A percentile compares a stretch with the other conserved stretches of the same genome.
Conservation (phyloP, 2,329 filamentous ascomycete species). For the Talaromyces sp. region DNA sequence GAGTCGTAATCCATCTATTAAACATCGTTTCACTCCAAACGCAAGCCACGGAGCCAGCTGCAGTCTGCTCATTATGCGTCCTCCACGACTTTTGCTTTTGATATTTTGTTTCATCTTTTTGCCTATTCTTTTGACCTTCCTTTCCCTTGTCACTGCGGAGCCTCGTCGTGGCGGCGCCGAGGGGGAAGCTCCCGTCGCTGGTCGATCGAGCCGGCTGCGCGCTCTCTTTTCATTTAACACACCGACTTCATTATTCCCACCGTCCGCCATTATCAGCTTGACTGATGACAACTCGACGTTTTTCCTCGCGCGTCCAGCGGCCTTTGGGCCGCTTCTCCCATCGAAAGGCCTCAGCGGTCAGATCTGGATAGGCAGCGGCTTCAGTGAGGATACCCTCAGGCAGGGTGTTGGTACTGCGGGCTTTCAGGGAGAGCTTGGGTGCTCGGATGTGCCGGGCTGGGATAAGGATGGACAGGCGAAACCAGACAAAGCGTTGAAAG, state of each 20-base stretch:
- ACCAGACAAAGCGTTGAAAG: constrained; percentile 22
- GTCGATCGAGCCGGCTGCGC: constrained; percentile 48
- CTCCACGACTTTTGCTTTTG: constrained; percentile 46
- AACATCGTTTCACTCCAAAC: neutral
- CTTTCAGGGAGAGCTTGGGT: constrained; percentile 82
- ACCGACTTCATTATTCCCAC: constrained; percentile 85
- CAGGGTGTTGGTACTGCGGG: constrained; percentile 52
- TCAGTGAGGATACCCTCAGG: constrained; percentile 71
- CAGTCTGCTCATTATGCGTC: constrained; percentile 40
- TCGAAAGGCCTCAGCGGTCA: constrained; percentile 76
- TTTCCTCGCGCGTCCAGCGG: constrained; percentile 87
- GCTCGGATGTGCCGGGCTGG: constrained; percentile 92
- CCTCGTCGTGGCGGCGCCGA: constrained; percentile 36
- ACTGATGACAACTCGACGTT: constrained; percentile 98
- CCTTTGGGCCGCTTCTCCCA: constrained; percentile 80
- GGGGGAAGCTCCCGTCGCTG: constrained; percentile 30
- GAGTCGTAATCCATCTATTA: constrained; percentile 15
- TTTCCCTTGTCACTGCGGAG: constrained; percentile 43
- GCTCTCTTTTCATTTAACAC: constrained; percentile 68
- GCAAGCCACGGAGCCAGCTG: constrained; percentile 2
- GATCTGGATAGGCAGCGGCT: constrained; percentile 90
- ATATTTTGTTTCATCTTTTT: constrained; percentile 47
- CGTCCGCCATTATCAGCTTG: constrained; percentile 90
- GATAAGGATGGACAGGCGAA: constrained; percentile 51
- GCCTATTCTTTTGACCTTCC: constrained; percentile 47